Evolutionary conservation across 1,139 yeast species (phyloP).

Genomic region (Arxiozyma bovina): DNA sequence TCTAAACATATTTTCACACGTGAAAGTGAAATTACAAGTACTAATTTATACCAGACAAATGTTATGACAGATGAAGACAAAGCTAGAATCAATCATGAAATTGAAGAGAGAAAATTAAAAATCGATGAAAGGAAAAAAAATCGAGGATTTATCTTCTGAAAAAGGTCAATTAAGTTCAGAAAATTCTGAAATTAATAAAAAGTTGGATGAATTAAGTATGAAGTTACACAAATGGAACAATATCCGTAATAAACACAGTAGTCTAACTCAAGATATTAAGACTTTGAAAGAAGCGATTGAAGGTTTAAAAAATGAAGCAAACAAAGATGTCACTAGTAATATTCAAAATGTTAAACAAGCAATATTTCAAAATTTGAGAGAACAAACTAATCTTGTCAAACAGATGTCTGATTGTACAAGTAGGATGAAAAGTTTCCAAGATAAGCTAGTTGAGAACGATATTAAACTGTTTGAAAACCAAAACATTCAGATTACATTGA

Average conservation of each 20-base stretch:
- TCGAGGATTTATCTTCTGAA: conserved; percentile 20
- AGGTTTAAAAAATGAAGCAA: conserved; percentile 17
- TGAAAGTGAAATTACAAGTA: conserved; percentile 6
- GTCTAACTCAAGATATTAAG: conserved; percentile 16
- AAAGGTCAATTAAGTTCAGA: conserved; percentile 17
- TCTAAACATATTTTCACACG: conserved; percentile 14
- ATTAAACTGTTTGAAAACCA: conserved; percentile 16
- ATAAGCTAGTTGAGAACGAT: conserved; percentile 10
- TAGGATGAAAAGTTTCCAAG: conserved; percentile 13
- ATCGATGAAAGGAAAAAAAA: conserved; percentile 16
- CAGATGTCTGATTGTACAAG: conserved; percentile 10
- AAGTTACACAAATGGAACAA: conserved; percentile 16
- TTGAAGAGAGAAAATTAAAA: conserved; percentile 13
- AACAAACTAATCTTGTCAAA: conserved; percentile 14
- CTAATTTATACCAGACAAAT: conserved; percentile 35
- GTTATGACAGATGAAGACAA: conserved; percentile 39
- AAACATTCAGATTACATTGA: conserved; percentile 20
- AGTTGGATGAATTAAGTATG: conserved; percentile 13
- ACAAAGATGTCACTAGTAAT: conserved; percentile 23
- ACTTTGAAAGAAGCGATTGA: conserved; percentile 27
- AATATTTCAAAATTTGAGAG: conserved; percentile 14
- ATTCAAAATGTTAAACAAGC: conserved; percentile 26
- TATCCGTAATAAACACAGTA: conserved; percentile 16
- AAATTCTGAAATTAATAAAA: conserved; percentile 12
- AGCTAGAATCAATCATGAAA: conserved; percentile 17